Conservation (phyloP, 768 basidiomycete species). For the Ramaria sp. region DNA sequence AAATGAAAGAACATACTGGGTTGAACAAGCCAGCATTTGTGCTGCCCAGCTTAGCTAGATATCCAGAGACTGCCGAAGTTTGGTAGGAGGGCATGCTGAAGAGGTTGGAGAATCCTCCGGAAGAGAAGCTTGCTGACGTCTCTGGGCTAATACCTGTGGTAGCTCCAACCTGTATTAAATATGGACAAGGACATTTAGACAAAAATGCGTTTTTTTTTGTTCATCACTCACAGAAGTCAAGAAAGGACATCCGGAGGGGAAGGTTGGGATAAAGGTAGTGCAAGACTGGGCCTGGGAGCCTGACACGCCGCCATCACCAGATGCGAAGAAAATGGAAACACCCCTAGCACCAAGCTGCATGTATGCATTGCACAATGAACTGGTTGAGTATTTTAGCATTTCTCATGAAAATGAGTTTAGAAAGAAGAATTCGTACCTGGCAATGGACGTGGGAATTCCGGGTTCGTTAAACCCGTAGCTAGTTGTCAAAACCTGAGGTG, state of each 20-base stretch:
- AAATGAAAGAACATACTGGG: neutral
- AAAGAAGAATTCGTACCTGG: neutral
- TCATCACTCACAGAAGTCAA: slow-evolving; percentile 3
- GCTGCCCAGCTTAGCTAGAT: slow-evolving; percentile 28
- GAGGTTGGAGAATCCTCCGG: slow-evolving; percentile 14
- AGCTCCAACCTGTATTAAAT: slow-evolving; percentile 10
- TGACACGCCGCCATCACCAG: slow-evolving; percentile 14
- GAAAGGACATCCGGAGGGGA: slow-evolving; percentile 13
- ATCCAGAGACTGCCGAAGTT: slow-evolving; percentile 18
- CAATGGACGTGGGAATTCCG: slow-evolving; percentile 7
- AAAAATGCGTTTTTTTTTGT: neutral
- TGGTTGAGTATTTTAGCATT: slow-evolving; percentile 4
- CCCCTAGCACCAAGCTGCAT: slow-evolving; percentile 17
- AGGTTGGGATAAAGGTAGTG: no score
- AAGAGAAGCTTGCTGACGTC: slow-evolving; percentile 9
- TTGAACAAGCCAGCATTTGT: slow-evolving; percentile 6
- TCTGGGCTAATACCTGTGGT: slow-evolving; percentile 12
- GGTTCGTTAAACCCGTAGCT: slow-evolving; percentile 19
- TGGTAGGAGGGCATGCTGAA: slow-evolving; percentile 19
- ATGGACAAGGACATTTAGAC: neutral
- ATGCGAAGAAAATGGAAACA: slow-evolving; percentile 13
- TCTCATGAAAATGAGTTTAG: neutral
- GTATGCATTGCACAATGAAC: slow-evolving; percentile 18
- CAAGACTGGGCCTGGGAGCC: slow-evolving; percentile 11
- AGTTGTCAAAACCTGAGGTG: slow-evolving; percentile 20